Evolutionary conservation across 306 rosid species (phyloP), one percentile per base, ranked within the genome.

Genomic region (Cicer chorassanicum): DNA sequence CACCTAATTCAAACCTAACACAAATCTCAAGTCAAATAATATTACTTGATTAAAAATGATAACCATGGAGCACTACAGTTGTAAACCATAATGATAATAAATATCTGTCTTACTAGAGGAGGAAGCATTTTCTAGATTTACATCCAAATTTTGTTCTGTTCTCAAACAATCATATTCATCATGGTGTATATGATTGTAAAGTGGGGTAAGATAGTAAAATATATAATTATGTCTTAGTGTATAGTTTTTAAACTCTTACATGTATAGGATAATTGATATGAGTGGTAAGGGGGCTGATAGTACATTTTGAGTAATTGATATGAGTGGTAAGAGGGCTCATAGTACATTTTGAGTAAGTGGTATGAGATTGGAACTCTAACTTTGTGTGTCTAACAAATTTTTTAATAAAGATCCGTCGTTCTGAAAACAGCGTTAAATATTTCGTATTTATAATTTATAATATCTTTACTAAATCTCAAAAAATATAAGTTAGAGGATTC

Each of bases 41-140:
- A 60, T 12, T 19, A 45, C 39, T 73, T 24, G 48, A 11, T 48
- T 68, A 80, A 70, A 80, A 61, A 49, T 68, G 76, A 34, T 49
- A 72, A 61, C 68, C 84, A 74, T 74, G 84, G 61, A 69, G n/a
- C 68, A 50, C 13, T 21, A 75, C 72, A 75, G 73, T 81, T 80
- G 80, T 74, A 66, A 73, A 44, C 16, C 74, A 65, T 46, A 66
- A 19, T 21, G 48, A 76, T 41, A 18, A 18, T 29, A 29, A 29
- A n/a, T 8, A 57, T 40, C 15, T 48, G 12, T 68, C 68, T 6
- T 63, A 68, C 24, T 8, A 46, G 18, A 51, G 14, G 6, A 49
- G 0, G 0, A 49, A 49, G 46, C 6, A 9, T 38, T 41, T 70
- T 39, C 38, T 69, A n/a, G 38, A 39, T 69, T 18, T 16, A 54